phyloP scores from a whole-genome alignment of 495 filamentous ascomycete species.

The Thozetella sp. region DNA sequence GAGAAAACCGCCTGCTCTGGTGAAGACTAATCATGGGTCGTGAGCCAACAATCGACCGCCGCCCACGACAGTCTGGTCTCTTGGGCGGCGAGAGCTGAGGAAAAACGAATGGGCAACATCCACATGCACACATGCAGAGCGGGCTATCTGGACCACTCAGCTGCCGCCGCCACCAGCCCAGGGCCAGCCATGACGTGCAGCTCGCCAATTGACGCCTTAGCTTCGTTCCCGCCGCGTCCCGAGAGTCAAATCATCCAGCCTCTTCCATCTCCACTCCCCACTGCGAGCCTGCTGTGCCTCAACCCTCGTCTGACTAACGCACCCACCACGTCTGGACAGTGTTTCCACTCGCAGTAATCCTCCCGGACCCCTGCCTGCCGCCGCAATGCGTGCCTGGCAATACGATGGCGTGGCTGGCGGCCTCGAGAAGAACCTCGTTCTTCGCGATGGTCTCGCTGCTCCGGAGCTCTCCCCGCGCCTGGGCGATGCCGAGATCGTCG shows the following conservation, averaged over 20 bases:
- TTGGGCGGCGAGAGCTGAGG: not conserved
- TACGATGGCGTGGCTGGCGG: constrained; percentile 48
- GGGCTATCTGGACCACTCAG: not conserved
- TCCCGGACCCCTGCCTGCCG: no score
- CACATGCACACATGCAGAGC: not conserved
- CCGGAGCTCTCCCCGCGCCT: constrained; percentile 33
- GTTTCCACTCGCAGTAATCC: no score
- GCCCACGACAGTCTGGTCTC: not conserved
- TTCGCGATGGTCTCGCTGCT: constrained; percentile 43
- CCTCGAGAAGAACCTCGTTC: constrained; percentile 59
- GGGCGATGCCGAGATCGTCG: constrained; percentile 42
- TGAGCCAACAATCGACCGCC: no score
- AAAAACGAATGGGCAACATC: no score
- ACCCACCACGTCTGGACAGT: no score
- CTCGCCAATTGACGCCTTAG: not conserved
- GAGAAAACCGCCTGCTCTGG: no score
- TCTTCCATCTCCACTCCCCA: no score
- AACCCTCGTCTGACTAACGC: no score
- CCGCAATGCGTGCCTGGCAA: constrained; percentile 68
- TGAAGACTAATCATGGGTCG: no score
- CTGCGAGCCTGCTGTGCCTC: no score
- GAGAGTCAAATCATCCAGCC: not conserved
- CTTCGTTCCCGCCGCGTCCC: no score
- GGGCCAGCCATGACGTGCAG: not conserved
- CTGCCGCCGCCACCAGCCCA: not conserved